A percentile compares a stretch with the other conserved stretches of the same genome.
phyloP scores from a whole-genome alignment of 208 protist species.

The Wallacemonas sp. region DNA sequence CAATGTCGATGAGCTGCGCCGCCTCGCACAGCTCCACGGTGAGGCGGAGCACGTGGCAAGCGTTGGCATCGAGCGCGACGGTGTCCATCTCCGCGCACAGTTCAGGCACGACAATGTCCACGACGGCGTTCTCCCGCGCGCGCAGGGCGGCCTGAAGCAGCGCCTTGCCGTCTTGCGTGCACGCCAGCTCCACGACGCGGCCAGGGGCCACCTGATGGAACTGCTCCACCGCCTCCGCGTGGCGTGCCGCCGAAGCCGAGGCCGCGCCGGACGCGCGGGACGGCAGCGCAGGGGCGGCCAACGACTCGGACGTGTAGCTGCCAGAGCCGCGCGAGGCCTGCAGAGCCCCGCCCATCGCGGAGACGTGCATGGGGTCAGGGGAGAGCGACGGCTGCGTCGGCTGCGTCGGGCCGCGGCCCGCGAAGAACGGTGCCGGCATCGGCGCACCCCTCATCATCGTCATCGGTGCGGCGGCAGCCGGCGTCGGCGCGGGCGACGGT shows the following conservation, averaged over 20 bases:
- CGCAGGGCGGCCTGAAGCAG: constrained; percentile 52
- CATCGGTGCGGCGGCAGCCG: neutral
- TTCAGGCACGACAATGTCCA: constrained; percentile 51
- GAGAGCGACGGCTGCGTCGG: neutral
- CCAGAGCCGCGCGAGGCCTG: neutral
- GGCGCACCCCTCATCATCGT: neutral
- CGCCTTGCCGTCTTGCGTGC: constrained; percentile 57
- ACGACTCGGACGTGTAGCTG: constrained; percentile 22
- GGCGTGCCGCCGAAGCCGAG: constrained; percentile 1
- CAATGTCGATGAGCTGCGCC: constrained; percentile 52
- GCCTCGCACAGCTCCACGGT: constrained; percentile 49
- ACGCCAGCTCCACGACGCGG: constrained; percentile 59
- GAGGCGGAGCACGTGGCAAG: constrained; percentile 75
- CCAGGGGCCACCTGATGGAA: constrained; percentile 36
- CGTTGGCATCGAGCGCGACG: constrained; percentile 68
- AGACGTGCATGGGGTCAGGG: neutral
- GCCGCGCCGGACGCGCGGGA: constrained; percentile 2
- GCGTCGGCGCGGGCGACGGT: too few species aligned
- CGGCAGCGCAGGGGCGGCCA: constrained; percentile 1
- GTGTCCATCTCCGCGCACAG: constrained; percentile 51
- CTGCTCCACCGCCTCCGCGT: constrained; percentile 12
- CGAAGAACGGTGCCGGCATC: neutral
- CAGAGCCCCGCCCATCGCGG: too few species aligned
- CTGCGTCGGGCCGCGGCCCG: neutral
- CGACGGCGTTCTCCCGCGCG: constrained; percentile 43